Percentiles rank a stretch among this genome's conserved stretches.
Evolutionary conservation across 495 filamentous ascomycete species (phyloP).

Genomic region (Aspergillus hancockii): DNA sequence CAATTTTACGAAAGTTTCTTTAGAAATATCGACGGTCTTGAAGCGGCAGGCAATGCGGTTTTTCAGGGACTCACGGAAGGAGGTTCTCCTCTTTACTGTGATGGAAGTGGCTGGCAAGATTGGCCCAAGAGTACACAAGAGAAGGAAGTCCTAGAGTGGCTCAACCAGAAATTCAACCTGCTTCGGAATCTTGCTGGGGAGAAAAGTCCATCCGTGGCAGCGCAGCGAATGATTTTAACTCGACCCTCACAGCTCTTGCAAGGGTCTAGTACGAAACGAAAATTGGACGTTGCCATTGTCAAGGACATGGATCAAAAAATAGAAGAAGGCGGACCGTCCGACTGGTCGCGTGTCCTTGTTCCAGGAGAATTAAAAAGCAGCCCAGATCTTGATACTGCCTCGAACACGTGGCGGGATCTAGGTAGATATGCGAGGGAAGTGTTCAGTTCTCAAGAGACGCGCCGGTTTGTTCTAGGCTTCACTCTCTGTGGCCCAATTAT

Average conservation of each 20-base stretch:
- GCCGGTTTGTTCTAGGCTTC: slow-evolving; percentile 19
- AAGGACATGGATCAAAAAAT: not conserved
- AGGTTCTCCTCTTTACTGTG: not conserved
- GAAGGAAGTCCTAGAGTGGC: not conserved
- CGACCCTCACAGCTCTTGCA: not conserved
- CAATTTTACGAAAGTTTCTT: slow-evolving; percentile 38
- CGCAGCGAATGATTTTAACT: not conserved
- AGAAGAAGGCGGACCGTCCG: not conserved
- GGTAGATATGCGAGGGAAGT: slow-evolving; percentile 9
- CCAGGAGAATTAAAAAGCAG: slow-evolving; percentile 20
- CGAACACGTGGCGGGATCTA: slow-evolving; percentile 16
- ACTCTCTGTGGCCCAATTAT: slow-evolving; percentile 20
- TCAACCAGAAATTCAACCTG: not conserved
- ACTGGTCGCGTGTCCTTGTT: slow-evolving; percentile 20
- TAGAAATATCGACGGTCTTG: not conserved
- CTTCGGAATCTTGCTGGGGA: not conserved
- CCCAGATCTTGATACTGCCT: not conserved
- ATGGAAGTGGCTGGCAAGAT: not conserved
- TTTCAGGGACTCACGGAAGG: not conserved
- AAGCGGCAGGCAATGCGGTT: not conserved
- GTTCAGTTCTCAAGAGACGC: slow-evolving; percentile 12
- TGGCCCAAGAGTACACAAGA: not conserved
- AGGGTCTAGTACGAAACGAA: not conserved
- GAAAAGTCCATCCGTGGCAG: not conserved
- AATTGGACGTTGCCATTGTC: not conserved